Conservation (phyloP, 2,329 filamentous ascomycete genomes). For the Fusarium nygamai region DNA sequence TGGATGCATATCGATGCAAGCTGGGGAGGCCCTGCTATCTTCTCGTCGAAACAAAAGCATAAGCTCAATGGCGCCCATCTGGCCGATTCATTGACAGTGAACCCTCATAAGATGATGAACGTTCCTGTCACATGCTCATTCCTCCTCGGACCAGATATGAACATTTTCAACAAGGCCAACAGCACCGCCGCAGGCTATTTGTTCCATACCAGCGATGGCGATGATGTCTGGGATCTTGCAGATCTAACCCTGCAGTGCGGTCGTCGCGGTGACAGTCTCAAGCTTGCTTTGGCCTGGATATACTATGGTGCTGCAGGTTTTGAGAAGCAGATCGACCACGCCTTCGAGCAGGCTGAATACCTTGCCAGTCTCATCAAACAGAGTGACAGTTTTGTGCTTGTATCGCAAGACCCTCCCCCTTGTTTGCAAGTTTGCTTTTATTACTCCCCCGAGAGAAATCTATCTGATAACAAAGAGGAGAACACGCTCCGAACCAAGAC, state of each 20-base stretch:
- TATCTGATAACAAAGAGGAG: conserved; percentile 53
- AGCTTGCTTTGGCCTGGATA: conserved; percentile 87
- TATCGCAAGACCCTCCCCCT: conserved; percentile 80
- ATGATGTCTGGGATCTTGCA: conserved; percentile 85
- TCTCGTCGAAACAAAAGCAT: conserved; percentile 69
- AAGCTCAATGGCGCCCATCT: conserved; percentile 77
- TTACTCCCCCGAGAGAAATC: conserved; percentile 67
- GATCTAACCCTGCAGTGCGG: conserved; percentile 95
- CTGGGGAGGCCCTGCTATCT: conserved; percentile 88
- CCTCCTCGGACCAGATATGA: conserved; percentile 80
- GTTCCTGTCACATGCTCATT: conserved; percentile 92
- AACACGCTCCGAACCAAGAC: conserved; percentile 62
- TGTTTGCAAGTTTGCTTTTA: conserved; percentile 98
- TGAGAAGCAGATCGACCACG: conserved; percentile 73
- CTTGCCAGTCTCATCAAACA: conserved; percentile 69
- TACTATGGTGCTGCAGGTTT: conserved; percentile 87
- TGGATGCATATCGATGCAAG: conserved; percentile 95
- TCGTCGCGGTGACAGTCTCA: conserved; percentile 83
- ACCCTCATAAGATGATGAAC: conserved; percentile 97
- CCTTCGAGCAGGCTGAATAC: conserved; percentile 76
- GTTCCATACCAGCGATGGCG: conserved; percentile 70
- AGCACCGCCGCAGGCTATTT: conserved; percentile 88
- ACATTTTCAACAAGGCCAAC: conserved; percentile 83
- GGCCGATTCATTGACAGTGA: conserved; percentile 86
- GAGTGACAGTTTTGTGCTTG: conserved; percentile 71